Percentiles rank a stretch among this genome's conserved stretches.
Conservation (phyloP, 1,284 basidiomycete genomes). For the Anthracocystis setariae region DNA sequence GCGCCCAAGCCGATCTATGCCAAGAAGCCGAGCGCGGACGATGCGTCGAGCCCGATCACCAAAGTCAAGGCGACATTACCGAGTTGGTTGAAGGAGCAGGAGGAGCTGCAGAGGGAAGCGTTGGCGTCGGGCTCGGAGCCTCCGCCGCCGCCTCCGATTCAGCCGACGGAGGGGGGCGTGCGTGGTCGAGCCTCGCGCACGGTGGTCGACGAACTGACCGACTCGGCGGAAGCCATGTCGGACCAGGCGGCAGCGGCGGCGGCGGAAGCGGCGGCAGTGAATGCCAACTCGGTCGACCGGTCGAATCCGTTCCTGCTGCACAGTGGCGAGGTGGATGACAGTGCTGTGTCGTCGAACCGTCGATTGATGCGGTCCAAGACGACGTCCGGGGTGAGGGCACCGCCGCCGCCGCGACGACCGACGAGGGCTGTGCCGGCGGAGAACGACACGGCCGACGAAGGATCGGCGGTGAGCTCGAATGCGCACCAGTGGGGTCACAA, state of each 20-base stretch:
- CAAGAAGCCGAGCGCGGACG: conserved; percentile 26
- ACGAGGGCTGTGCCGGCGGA: conserved; percentile 16
- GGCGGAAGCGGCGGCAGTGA: conserved; percentile 46
- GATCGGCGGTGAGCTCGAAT: conserved; percentile 20
- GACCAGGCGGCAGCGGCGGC: conserved; percentile 50
- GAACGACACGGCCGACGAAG: conserved; percentile 13
- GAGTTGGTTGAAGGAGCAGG: conserved; percentile 65
- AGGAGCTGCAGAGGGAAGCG: conserved; percentile 59
- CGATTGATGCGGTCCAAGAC: conserved; percentile 60
- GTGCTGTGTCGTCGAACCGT: conserved; percentile 42
- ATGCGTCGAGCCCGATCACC: conserved; percentile 21
- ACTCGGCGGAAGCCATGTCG: conserved; percentile 55
- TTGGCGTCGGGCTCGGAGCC: conserved; percentile 50
- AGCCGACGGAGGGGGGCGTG: conserved; percentile 43
- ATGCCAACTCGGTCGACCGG: conserved; percentile 60
- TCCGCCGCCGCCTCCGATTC: conserved; percentile 50
- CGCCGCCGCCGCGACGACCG: conserved; percentile 35
- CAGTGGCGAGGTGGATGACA: conserved; percentile 28
- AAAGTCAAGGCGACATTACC: conserved; percentile 57
- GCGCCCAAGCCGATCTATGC: conserved; percentile 60
- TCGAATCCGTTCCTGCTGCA: conserved; percentile 63
- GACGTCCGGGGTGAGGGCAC: conserved; percentile 5
- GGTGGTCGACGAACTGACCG: conserved; percentile 55
- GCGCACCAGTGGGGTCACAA: conserved; percentile 50
- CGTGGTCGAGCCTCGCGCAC: conserved; percentile 40